These are phyloP conservation scores for Rhizoclosmatium globosum DNA, from an alignment of 192 early-diverging fungal genomes.

Conservation along the genomic window DNA sequence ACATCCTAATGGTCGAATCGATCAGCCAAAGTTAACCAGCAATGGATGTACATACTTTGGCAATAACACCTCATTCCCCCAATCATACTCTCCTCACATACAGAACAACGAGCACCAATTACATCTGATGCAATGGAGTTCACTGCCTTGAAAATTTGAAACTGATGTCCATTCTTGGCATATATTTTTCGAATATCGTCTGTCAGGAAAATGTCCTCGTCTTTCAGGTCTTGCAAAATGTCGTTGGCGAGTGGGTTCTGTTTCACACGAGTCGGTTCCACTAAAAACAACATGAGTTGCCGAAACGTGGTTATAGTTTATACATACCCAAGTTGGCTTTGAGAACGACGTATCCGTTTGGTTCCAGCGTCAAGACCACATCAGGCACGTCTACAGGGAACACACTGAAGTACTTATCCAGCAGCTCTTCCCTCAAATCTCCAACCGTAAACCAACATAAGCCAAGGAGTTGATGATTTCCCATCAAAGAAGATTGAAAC, in stretches of 20 bases:
- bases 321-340: conserved; percentile 22
- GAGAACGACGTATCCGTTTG: neutral
- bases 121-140: conserved; percentile 27
- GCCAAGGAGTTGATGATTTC: conserved; percentile 13
- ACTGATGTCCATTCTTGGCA: conserved; percentile 30
- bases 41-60: conserved; percentile 12
- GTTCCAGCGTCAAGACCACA: neutral
- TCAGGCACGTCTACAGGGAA: conserved; percentile 23
- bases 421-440: conserved; percentile 31
- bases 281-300: neutral
- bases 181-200: conserved; percentile 34
- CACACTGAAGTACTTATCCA: conserved; percentile 19
- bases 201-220: conserved; percentile 27
- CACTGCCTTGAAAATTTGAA: conserved; percentile 27
- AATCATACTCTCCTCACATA: conserved; percentile 33
- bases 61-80: conserved; percentile 31
- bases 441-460: conserved; percentile 25
- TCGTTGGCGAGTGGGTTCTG: neutral
- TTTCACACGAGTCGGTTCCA: conserved; percentile 17
- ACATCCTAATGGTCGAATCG: conserved; percentile 14
- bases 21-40: neutral
- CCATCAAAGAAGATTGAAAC: neutral
- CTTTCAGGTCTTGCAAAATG: conserved; percentile 4
- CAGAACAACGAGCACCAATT: conserved; percentile 22
- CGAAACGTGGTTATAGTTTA: neutral